Evolutionary conservation across 2,329 filamentous ascomycete genomes (phyloP), one percentile per base, ranked within the genome.

Genomic region (Hypoxylon sp.): DNA sequence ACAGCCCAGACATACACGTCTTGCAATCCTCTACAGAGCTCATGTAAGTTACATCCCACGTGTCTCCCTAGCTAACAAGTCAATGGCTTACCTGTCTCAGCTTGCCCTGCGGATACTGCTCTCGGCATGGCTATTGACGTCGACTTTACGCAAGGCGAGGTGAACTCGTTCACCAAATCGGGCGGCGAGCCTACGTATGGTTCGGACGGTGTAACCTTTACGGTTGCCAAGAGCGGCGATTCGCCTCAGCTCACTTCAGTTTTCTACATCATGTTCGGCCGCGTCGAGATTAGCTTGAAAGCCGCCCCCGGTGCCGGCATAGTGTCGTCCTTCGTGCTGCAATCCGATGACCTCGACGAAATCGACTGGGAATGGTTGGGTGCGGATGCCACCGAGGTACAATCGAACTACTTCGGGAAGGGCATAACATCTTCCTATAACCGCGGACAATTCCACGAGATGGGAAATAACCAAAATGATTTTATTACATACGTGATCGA

Each of bases 241-340:
- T 88, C 94, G 2, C 96, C 96, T 0, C 92, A 95, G 79, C 88
- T 99, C 68, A 87, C 87, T 71, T 97, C 94, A 68, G 89, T 96
- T 76, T 98, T 97, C 88, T 98, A 98, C 85, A 97, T 99, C 83
- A 98, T 99, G 96, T 99, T 98, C 79, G 96, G 96, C 73, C 92
- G 91, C 70, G 92, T 98, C 77, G 92, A 97, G 72, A 88, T 94
- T 73, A 91, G 89, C 33, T 87, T 98, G 84, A 94, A 95, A 81
- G 90, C 93, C 26, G 94, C 96, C 9, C 91, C 94, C 0, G 96
- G 96, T 6, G 90, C 88, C 9, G 96, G 96, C 66, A 98, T 99
- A 75, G 94, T 99, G 72, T 97, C 93, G 80, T 96, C 94, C 50
- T 87, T 96, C 11, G 94, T 99, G 8, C 84, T 99, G 71, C 91